Conservation (phyloP, 1,284 basidiomycete species). For the Anthracocystis setariae region DNA sequence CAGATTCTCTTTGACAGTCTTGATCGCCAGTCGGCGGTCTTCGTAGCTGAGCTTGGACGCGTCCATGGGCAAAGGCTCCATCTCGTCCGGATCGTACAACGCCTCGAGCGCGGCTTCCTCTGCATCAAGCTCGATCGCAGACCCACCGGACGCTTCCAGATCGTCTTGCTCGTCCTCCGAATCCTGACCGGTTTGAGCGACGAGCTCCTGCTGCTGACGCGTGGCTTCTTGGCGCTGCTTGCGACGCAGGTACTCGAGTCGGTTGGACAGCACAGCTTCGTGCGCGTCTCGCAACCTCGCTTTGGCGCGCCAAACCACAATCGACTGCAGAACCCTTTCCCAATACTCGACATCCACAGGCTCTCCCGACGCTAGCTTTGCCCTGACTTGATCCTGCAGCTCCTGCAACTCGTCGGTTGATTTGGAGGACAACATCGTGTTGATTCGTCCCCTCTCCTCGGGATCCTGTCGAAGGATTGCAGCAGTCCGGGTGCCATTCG, state of each 20-base stretch:
- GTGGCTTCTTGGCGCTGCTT: conserved; percentile 93
- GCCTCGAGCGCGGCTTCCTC: conserved; percentile 73
- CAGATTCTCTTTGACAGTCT: conserved; percentile 42
- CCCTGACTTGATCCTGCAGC: conserved; percentile 86
- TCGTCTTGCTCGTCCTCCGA: conserved; percentile 14
- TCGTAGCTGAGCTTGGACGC: conserved; percentile 45
- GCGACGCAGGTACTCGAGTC: conserved; percentile 92
- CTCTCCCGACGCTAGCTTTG: conserved; percentile 88
- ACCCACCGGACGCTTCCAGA: conserved; percentile 69
- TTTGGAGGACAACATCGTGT: conserved; percentile 60
- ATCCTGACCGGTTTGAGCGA: conserved; percentile 70
- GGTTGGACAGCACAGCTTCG: conserved; percentile 93
- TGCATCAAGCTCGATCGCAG: conserved; percentile 71
- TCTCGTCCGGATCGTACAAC: conserved; percentile 48
- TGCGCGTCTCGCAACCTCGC: conserved; percentile 90
- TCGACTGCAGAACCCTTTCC: conserved; percentile 88
- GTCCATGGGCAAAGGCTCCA: conserved; percentile 55
- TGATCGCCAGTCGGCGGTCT: conserved; percentile 43
- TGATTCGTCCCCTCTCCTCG: conserved; percentile 57
- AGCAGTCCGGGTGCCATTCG: conserved; percentile 6
- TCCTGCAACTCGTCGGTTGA: conserved; percentile 77
- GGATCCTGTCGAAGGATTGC: conserved; percentile 71
- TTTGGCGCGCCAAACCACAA: conserved; percentile 99
- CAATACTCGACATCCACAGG: conserved; percentile 98
- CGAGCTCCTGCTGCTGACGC: conserved; percentile 88